phyloP scores from a whole-genome alignment of 169 alveolate species.

The Toxoplasma gondii region DNA sequence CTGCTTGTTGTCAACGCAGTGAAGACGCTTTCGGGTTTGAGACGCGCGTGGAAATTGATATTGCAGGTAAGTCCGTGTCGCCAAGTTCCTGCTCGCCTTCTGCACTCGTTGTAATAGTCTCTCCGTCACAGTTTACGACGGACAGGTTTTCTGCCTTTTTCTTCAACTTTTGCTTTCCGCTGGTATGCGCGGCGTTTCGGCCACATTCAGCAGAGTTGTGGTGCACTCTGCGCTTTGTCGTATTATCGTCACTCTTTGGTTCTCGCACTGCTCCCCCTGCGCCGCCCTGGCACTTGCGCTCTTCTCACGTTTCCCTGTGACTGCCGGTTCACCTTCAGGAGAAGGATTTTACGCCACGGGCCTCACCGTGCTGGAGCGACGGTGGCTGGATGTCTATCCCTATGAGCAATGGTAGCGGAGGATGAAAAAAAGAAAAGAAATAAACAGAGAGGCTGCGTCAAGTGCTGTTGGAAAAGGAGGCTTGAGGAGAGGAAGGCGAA shows the following conservation, averaged over 20 bases:
- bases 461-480: too few species aligned
- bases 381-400: conserved; percentile 83
- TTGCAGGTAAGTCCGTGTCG: conserved; percentile 74
- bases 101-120: neutral
- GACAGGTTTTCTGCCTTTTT: too few species aligned
- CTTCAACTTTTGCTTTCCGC: too few species aligned
- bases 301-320: too few species aligned
- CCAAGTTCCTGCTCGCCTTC: conserved; percentile 35
- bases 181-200: too few species aligned
- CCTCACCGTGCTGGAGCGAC: conserved; percentile 80
- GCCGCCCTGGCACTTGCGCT: too few species aligned
- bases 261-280: too few species aligned
- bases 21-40: conserved; percentile 82
- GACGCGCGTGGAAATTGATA: conserved; percentile 76
- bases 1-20: neutral
- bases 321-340: conserved; percentile 44
- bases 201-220: too few species aligned
- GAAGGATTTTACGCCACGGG: conserved; percentile 89
- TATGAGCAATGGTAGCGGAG: conserved; percentile 63
- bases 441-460: too few species aligned
- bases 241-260: too few species aligned
- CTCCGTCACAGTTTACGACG: neutral
- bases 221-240: too few species aligned
- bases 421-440: neutral
- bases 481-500: too few species aligned